A percentile compares a stretch with the other conserved stretches of the same genome.
These are phyloP conservation scores for Halenospora varia DNA, from an alignment of 495 filamentous ascomycete species.

Conservation along the genomic window DNA sequence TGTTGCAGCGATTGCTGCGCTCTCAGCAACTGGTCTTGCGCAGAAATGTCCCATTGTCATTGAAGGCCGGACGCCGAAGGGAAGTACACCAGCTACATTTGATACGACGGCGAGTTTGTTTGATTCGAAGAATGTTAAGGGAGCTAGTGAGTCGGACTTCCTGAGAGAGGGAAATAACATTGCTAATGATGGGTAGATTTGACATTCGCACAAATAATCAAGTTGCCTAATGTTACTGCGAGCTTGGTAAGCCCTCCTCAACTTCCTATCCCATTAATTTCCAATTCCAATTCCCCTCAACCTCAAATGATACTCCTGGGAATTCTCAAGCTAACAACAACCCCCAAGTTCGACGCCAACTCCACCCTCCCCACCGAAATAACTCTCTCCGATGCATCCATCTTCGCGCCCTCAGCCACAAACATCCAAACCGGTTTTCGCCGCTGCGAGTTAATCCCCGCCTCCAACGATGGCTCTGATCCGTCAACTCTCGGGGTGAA, in stretches of 20 bases:
- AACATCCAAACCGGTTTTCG: constrained; percentile 44
- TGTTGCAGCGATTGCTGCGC: constrained; percentile 2
- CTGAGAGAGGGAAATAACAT: constrained; percentile 6
- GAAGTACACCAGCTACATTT: constrained; percentile 27
- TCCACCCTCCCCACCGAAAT: constrained; percentile 28
- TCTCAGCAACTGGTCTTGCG: neutral
- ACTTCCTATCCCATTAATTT: too few species aligned
- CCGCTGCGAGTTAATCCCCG: constrained; percentile 41
- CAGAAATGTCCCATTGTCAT: constrained; percentile 32
- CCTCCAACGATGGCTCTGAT: constrained; percentile 41
- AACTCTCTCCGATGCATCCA: constrained; percentile 37
- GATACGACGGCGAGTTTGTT: constrained; percentile 31
- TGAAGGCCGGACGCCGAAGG: constrained; percentile 30
- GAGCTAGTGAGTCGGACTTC: constrained; percentile 26
- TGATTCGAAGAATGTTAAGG: constrained; percentile 25
- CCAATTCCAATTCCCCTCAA: too few species aligned
- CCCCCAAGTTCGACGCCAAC: constrained; percentile 33
- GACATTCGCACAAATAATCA: constrained; percentile 25
- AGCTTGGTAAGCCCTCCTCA: constrained; percentile 22
- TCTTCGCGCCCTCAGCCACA: constrained; percentile 35
- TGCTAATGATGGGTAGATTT: constrained; percentile 17
- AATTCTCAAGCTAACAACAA: neutral
- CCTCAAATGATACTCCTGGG: too few species aligned
- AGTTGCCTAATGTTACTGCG: constrained; percentile 17
- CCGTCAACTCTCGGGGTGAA: constrained; percentile 38